Conservation (phyloP, 2,329 filamentous ascomycete species). For the Ophiostoma angusticollis region DNA sequence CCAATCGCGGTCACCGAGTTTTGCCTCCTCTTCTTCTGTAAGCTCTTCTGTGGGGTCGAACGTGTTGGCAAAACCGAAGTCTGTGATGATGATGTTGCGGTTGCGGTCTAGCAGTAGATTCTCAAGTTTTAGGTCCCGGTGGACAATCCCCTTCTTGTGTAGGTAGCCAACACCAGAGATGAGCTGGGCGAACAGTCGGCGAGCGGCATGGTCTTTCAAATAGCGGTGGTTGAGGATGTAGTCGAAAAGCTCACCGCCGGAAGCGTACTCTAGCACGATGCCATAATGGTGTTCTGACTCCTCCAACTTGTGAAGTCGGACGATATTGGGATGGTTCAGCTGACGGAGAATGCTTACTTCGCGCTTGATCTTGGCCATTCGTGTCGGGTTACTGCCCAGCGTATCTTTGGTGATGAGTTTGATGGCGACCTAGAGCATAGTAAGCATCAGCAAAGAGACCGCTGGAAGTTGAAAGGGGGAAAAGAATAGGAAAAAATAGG, state of each 20-base stretch:
- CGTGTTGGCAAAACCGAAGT: constrained; percentile 97
- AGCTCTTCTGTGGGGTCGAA: constrained; percentile 85
- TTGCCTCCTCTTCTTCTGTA: constrained; percentile 78
- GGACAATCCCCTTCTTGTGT: constrained; percentile 97
- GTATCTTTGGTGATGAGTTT: constrained; percentile 92
- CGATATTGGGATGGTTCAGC: constrained; percentile 89
- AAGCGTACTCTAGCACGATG: constrained; percentile 96
- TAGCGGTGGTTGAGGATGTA: constrained; percentile 97
- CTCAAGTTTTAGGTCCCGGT: constrained; percentile 91
- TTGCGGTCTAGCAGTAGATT: constrained; percentile 92
- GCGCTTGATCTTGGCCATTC: constrained; percentile 91
- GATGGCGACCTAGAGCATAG: constrained; percentile 70
- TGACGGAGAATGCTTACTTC: constrained; percentile 86
- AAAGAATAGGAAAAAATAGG: background rate
- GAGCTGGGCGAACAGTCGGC: constrained; percentile 85
- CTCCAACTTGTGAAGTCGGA: constrained; percentile 94
- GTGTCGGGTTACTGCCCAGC: constrained; percentile 74
- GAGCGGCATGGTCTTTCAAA: constrained; percentile 82
- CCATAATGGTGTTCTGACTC: constrained; percentile 95
- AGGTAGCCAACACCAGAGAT: constrained; percentile 94
- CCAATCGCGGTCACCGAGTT: constrained; percentile 74
- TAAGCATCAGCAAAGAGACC: background rate
- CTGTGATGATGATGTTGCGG: constrained; percentile 97
- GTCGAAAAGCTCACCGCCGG: constrained; percentile 93
- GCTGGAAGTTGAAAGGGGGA: no score